Percentiles rank a stretch among this genome's conserved stretches.
Conservation (phyloP, 345 rosid genomes). For the Corchorus capsularis region DNA sequence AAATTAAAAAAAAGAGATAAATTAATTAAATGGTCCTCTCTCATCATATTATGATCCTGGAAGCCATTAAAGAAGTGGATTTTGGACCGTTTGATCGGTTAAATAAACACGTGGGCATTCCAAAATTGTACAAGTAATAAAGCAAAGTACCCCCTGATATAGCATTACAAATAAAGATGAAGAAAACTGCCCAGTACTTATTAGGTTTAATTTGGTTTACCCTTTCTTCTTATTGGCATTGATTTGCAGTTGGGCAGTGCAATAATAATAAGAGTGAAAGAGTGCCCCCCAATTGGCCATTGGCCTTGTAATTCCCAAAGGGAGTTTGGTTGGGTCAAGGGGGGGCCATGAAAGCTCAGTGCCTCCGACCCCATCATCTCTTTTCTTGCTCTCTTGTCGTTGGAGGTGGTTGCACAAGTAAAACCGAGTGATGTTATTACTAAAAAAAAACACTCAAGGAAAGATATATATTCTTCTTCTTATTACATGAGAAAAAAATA, state of each 20-base stretch:
- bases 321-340: background rate
- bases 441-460: background rate
- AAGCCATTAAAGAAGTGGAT: background rate
- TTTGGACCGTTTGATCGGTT: background rate
- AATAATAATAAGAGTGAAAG: background rate
- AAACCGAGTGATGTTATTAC: constrained; percentile 30
- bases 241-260: background rate
- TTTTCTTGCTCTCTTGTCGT: constrained; percentile 32
- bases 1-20: background rate
- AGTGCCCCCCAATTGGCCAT: too few species aligned
- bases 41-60: background rate
- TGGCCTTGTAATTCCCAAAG: background rate
- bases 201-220: background rate
- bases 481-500: too few species aligned
- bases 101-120: background rate
- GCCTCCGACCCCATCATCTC: constrained; percentile 31
- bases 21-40: background rate
- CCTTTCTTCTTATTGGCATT: background rate
- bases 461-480: constrained; percentile 7
- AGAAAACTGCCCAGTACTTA: background rate
- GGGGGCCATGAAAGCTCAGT: constrained; percentile 14
- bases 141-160: background rate
- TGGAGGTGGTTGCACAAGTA: constrained; percentile 58
- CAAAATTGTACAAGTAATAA: background rate
- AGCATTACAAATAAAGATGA: background rate